Conservation (phyloP, 2,329 filamentous ascomycete genomes). For the Penicillium sp. region DNA sequence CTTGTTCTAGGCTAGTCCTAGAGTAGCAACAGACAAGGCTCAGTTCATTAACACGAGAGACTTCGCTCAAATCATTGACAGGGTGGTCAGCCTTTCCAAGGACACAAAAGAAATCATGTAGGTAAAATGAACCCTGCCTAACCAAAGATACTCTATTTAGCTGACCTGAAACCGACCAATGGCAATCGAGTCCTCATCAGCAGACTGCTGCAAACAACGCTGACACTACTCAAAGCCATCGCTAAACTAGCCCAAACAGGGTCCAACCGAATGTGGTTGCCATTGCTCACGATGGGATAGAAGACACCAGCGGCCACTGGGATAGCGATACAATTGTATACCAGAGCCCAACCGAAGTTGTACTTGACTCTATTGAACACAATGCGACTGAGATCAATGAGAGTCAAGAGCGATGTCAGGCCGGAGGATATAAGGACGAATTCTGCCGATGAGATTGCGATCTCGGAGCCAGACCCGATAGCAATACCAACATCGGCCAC, state of each 20-base stretch:
- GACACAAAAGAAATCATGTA: constrained; percentile 5
- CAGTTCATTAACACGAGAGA: constrained; percentile 1
- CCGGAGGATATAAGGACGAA: constrained; percentile 71
- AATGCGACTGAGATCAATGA: constrained; percentile 69
- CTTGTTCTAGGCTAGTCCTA: constrained; percentile 3
- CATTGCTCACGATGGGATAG: constrained; percentile 57
- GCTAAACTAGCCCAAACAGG: constrained; percentile 75
- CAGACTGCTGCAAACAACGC: constrained; percentile 76
- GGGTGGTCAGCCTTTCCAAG: background rate
- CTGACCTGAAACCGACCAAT: constrained; percentile 35
- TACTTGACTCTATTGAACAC: constrained; percentile 77
- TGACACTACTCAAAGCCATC: constrained; percentile 83
- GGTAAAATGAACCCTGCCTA: background rate
- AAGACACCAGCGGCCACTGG: constrained; percentile 78
- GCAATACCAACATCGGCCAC: constrained; percentile 80
- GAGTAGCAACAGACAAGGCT: background rate
- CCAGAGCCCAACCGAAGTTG: constrained; percentile 80
- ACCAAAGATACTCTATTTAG: constrained; percentile 3
- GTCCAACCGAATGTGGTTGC: constrained; percentile 27
- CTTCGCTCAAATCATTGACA: constrained; percentile 3
- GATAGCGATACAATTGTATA: constrained; percentile 77
- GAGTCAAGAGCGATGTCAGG: constrained; percentile 68
- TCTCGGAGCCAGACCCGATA: constrained; percentile 75
- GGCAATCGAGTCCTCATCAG: constrained; percentile 30
- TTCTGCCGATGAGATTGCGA: constrained; percentile 75